Conservation (phyloP, 345 rosid genomes). For the Arabidopsis thaliana region TAIR10.1 NC_003071.7:18269501-18270000, state of each 20-base stretch:
- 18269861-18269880: conserved; percentile 47
- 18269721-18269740: conserved; percentile 91
- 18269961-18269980: conserved; percentile 93
- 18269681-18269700: conserved; percentile 89
- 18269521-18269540: conserved; percentile 80
- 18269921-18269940: neutral
- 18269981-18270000: conserved; percentile 98
- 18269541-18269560: conserved; percentile 75
- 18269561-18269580: conserved; percentile 8
- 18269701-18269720: conserved; percentile 89
- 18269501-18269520: conserved; percentile 84
- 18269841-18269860: conserved; percentile 89
- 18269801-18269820: conserved; percentile 83
- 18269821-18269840: conserved; percentile 98
- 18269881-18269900: neutral
- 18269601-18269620: neutral
- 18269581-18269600: conserved; percentile 10
- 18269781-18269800: conserved; percentile 79
- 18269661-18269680: conserved; percentile 92
- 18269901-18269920: neutral
- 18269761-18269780: conserved; percentile 95
- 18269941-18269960: conserved; percentile 64
- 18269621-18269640: neutral
- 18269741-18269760: conserved; percentile 87
- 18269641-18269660: conserved; percentile 88